phyloP scores from a whole-genome alignment of 306 rosid genomes.

The Glycine soja region DNA sequence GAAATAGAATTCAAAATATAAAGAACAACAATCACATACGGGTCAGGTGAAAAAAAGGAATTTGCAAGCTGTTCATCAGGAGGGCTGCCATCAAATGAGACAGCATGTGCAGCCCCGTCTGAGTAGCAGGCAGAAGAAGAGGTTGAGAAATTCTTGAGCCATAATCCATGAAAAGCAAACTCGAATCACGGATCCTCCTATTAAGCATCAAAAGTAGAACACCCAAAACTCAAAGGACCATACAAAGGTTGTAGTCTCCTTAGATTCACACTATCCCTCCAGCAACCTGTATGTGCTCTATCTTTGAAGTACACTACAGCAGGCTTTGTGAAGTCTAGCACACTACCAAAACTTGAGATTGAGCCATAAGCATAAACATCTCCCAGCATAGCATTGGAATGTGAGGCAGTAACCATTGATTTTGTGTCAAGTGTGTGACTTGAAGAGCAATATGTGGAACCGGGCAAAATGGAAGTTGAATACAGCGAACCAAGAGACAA shows the following conservation, averaged over 20 bases:
- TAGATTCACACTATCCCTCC: not conserved
- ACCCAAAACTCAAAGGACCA: not conserved
- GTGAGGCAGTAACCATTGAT: conserved; percentile 66
- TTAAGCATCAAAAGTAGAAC: not conserved
- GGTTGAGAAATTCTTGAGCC: conserved; percentile 8
- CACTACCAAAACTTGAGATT: conserved; percentile 53
- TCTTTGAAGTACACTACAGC: conserved; percentile 61
- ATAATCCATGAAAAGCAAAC: conserved; percentile 2
- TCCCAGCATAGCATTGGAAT: conserved; percentile 70
- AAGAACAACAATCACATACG: not conserved
- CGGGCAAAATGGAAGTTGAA: conserved; percentile 47
- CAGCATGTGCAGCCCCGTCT: not conserved
- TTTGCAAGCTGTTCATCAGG: conserved; percentile 47
- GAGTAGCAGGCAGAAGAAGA: not conserved
- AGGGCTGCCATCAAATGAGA: conserved; percentile 64
- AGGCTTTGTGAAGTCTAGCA: conserved; percentile 59
- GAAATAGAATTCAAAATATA: conserved; percentile 3
- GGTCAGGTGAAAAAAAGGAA: not conserved
- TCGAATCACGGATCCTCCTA: not conserved
- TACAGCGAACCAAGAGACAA: conserved; percentile 51
- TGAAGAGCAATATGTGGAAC: conserved; percentile 31
- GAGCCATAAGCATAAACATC: conserved; percentile 70
- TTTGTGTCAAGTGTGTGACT: conserved; percentile 41
- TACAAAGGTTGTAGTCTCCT: not conserved
- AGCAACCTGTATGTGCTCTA: conserved; percentile 26